Conservation (phyloP, 1,284 basidiomycete genomes). For the Wallemia ichthyophaga region DNA sequence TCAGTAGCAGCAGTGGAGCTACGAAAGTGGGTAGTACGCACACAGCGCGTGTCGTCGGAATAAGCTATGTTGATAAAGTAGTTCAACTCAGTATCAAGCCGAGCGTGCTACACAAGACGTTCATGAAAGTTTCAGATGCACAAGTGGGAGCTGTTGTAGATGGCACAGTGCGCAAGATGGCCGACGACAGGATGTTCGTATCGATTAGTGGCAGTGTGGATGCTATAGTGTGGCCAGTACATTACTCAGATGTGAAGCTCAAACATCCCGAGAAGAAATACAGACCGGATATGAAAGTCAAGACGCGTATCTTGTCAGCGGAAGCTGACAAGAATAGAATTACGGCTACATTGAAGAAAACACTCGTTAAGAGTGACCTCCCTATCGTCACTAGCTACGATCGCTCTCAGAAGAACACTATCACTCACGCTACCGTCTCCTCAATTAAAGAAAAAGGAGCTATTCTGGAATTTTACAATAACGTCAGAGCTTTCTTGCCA, state of each 20-base stretch:
- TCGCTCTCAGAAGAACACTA: conserved; percentile 35
- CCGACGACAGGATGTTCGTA: conserved; percentile 49
- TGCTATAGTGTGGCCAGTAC: conserved; percentile 74
- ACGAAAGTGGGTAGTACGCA: conserved; percentile 56
- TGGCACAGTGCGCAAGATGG: conserved; percentile 53
- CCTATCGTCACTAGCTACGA: conserved; percentile 36
- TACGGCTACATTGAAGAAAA: conserved; percentile 70
- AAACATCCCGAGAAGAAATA: conserved; percentile 81
- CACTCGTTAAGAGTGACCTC: conserved; percentile 48
- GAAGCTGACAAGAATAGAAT: conserved; percentile 57
- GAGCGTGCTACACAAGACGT: conserved; percentile 56
- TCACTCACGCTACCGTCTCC: conserved; percentile 59
- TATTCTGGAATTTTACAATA: conserved; percentile 70
- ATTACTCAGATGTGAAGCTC: conserved; percentile 75
- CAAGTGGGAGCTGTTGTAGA: conserved; percentile 43
- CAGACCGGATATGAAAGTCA: conserved; percentile 52
- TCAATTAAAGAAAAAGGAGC: conserved; percentile 46
- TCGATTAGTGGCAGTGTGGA: conserved; percentile 59
- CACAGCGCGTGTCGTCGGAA: conserved; percentile 62
- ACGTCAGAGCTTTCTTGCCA: conserved; percentile 55
- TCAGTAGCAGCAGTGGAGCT: conserved; percentile 36
- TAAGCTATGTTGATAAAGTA: conserved; percentile 61
- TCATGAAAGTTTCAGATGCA: conserved; percentile 59
- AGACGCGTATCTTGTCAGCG: conserved; percentile 50
- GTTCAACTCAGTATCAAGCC: conserved; percentile 58